Evolutionary conservation across 495 filamentous ascomycete species (phyloP), one percentile per base, ranked within the genome.

Genomic region (Sphaerosporella brunnea): DNA sequence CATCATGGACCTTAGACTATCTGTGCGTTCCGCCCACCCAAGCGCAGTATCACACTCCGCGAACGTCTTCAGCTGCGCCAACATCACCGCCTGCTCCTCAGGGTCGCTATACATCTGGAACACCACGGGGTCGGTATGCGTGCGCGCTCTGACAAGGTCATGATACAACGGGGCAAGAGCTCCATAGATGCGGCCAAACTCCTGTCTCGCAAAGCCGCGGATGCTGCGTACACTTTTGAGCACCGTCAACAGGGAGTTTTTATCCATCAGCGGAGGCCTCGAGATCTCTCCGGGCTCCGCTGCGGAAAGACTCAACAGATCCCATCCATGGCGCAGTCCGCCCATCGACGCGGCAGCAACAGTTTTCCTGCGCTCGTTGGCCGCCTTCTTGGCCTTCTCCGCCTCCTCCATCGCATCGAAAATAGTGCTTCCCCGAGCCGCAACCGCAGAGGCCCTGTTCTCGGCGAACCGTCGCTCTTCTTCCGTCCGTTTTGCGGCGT

Each of bases 101-200:
- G 90, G 90, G 51, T 94, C 82, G 41, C 77, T 70, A 58, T 87
- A 96, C 24, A 78, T 79, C 49, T 79, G 73, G 60, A 95, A 96
- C 2, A 99, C 69, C 23, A 84, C 65, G 3, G 81, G 83, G 44
- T 94, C 82, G 9, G 78, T 73, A 54, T 93, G 85, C 16, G 73
- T 78, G 53, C 73, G 77, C 13, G 78, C 77, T 47, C 66, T 67
- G 2, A 68, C 76, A 36, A 95, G 77, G 56, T 95, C 84, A 40
- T 78, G 70, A 64, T 96, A 96, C 54, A 92, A 84, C 8, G 84
- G 86, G 34, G 78, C 81, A 51, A 96, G 66, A 9, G 84, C 84
- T 15, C 77, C 79, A 64, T 96, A 93, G 23, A 95, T 73, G 61
- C 79, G 87, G 19, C 80, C 90, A 62, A 85, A 96, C 63, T 96